Evolutionary conservation across 345 rosid species (phyloP).

Genomic region (Citrus trifoliata): DNA sequence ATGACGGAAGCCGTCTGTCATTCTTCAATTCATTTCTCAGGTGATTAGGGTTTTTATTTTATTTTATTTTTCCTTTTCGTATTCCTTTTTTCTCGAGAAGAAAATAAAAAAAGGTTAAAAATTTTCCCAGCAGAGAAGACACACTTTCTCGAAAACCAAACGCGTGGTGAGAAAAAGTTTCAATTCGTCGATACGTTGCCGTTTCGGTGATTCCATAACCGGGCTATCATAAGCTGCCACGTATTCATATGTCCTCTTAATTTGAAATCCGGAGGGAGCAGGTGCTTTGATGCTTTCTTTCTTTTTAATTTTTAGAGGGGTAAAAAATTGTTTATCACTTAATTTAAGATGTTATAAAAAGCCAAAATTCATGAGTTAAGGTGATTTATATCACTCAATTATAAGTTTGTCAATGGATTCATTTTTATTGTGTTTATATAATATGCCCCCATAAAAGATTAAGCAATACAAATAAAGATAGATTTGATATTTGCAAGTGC

Average conservation of each 20-base stretch:
- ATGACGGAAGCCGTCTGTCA: background rate
- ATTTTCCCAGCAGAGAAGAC: slow-evolving; percentile 33
- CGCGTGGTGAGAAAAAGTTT: slow-evolving; percentile 32
- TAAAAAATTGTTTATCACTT: too few species aligned
- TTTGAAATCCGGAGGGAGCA: too few species aligned
- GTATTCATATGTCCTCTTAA: background rate
- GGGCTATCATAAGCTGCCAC: slow-evolving; percentile 21
- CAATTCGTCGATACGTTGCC: background rate
- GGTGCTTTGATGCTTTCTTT: too few species aligned
- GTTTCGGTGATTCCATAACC: background rate
- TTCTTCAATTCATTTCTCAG: slow-evolving; percentile 11
- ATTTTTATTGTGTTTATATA: too few species aligned
- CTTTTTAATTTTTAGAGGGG: too few species aligned
- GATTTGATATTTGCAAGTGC: too few species aligned
- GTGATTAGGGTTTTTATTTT: slow-evolving; percentile 27
- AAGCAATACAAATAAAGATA: too few species aligned
- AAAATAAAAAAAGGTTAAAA: slow-evolving; percentile 9
- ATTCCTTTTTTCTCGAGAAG: slow-evolving; percentile 3
- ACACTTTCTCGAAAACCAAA: slow-evolving; percentile 53
- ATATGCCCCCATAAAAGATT: too few species aligned
- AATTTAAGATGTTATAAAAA: too few species aligned
- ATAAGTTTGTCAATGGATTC: too few species aligned
- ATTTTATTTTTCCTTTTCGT: slow-evolving; percentile 7
- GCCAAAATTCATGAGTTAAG: too few species aligned
- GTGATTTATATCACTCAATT: too few species aligned